phyloP scores from a whole-genome alignment of 768 basidiomycete genomes.

The Lentinula edodes region DNA sequence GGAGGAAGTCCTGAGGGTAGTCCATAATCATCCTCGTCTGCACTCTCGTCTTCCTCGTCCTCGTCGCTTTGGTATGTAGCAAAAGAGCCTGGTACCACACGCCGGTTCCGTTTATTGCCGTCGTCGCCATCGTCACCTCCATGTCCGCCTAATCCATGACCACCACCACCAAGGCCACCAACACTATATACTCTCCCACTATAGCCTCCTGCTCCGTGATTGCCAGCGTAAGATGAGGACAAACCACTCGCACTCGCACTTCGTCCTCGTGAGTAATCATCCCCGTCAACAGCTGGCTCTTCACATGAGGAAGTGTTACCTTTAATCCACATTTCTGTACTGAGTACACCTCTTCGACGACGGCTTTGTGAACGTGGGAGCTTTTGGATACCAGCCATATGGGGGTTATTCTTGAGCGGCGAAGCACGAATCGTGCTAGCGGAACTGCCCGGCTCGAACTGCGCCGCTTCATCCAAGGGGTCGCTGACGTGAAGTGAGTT shows the following conservation, averaged over 20 bases:
- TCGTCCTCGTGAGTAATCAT: constrained; percentile 14
- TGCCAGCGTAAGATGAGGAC: constrained; percentile 14
- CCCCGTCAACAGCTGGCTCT: not conserved
- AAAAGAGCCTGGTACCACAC: constrained; percentile 12
- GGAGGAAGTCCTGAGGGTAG: constrained; percentile 15
- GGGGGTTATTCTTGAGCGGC: not conserved
- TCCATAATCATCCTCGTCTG: constrained; percentile 26
- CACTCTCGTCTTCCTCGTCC: constrained; percentile 23
- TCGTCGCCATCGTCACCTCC: constrained; percentile 35
- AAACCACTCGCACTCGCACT: constrained; percentile 1
- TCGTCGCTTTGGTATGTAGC: constrained; percentile 32
- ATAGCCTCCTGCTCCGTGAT: constrained; percentile 12
- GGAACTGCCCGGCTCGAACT: constrained; percentile 30
- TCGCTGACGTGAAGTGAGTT: not conserved
- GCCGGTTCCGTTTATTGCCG: constrained; percentile 15
- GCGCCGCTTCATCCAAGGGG: not conserved
- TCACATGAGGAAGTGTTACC: not conserved
- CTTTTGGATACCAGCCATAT: not conserved
- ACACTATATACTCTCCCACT: constrained; percentile 1
- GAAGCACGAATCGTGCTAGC: constrained; percentile 20
- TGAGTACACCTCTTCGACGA: not conserved
- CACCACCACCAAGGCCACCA: constrained; percentile 7
- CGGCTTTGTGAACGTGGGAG: not conserved
- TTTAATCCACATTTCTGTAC: constrained; percentile 4
- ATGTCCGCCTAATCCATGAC: constrained; percentile 19